These are phyloP conservation scores for Lactarius quietus DNA, from an alignment of 768 basidiomycete genomes.

Conservation along the genomic window DNA sequence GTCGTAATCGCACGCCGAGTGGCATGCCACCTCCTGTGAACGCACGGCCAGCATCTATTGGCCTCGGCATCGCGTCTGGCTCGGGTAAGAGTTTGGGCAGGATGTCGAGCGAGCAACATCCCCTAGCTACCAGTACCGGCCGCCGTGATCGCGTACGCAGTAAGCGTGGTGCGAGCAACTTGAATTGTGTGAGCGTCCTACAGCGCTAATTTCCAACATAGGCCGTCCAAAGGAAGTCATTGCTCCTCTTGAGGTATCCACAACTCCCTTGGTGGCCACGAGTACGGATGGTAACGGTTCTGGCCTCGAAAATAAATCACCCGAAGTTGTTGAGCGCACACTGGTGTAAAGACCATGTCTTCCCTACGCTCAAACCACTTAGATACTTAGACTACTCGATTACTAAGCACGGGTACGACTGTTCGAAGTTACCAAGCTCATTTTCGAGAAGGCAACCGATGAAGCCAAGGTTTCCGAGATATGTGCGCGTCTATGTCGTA, in stretches of 20 bases:
- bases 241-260: conserved; percentile 71
- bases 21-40: conserved; percentile 40
- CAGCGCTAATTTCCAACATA: conserved; percentile 30
- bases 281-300: conserved; percentile 43
- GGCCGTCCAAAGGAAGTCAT: conserved; percentile 56
- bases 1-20: conserved; percentile 51
- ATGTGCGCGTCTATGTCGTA: conserved; percentile 93
- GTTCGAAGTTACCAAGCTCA: conserved; percentile 92
- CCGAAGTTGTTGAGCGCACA: conserved; percentile 88
- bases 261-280: conserved; percentile 76
- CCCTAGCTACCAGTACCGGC: conserved; percentile 38
- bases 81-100: conserved; percentile 45
- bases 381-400: too few species aligned
- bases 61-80: conserved; percentile 42
- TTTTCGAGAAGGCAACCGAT: conserved; percentile 97
- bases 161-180: conserved; percentile 76
- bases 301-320: conserved; percentile 57
- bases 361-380: conserved; percentile 90
- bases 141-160: conserved; percentile 66
- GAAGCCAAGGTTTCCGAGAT: conserved; percentile 96
- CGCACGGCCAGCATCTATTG: conserved; percentile 46
- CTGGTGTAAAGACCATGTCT: too few species aligned
- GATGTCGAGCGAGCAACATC: conserved; percentile 70
- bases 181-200: conserved; percentile 41
- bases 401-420: too few species aligned